Conservation (phyloP, 208 protist genomes). For the Crithidia expoeki region DNA sequence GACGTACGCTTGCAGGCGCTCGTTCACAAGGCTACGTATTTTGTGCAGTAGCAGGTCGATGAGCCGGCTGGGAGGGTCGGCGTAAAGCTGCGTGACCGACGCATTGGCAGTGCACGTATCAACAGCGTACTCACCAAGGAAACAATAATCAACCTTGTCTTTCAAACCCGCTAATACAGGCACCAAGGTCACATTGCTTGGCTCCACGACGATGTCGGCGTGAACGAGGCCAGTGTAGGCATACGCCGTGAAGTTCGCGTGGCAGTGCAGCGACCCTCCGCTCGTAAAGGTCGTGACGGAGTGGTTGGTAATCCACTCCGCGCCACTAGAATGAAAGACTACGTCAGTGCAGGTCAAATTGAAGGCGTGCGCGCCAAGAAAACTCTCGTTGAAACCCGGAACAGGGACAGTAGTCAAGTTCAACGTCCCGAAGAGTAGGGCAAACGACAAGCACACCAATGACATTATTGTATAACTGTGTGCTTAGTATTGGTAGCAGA, state of each 20-base stretch:
- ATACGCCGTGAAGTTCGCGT: conserved; percentile 22
- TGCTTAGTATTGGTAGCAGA: not conserved
- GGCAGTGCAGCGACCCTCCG: conserved; percentile 24
- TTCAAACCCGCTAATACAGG: not conserved
- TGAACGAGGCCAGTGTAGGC: conserved; percentile 15
- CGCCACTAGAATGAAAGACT: conserved; percentile 1
- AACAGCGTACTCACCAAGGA: conserved; percentile 2
- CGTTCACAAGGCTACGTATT: not conserved
- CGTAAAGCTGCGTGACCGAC: not conserved
- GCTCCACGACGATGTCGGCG: conserved; percentile 12
- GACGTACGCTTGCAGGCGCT: not conserved
- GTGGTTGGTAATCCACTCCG: not conserved
- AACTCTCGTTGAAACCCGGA: conserved; percentile 31
- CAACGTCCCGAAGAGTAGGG: conserved; percentile 31
- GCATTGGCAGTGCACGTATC: conserved; percentile 29
- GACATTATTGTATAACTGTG: not conserved
- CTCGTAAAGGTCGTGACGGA: conserved; percentile 13
- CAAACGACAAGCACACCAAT: conserved; percentile 1
- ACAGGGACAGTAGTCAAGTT: conserved; percentile 31
- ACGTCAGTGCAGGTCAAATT: conserved; percentile 48
- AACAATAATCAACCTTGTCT: conserved; percentile 4
- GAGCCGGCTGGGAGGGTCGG: conserved; percentile 16
- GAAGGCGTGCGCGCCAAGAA: conserved; percentile 29
- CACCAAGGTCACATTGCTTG: conserved; percentile 10
- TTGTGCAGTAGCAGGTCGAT: conserved; percentile 10